These are phyloP conservation scores for Alternaria solani DNA, from an alignment of 2,329 filamentous ascomycete species.

Conservation along the genomic window DNA sequence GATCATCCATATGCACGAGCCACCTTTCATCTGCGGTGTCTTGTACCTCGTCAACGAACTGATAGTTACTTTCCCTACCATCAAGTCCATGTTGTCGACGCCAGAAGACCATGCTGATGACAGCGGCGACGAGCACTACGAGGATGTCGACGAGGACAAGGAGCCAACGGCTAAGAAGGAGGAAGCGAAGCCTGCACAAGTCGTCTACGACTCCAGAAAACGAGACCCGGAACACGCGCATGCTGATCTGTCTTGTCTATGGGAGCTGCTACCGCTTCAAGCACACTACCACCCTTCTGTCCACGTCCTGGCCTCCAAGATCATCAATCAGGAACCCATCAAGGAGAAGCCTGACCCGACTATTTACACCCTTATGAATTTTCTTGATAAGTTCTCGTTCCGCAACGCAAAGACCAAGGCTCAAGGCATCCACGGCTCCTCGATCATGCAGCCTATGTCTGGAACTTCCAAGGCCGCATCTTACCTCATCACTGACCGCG, in stretches of 20 bases:
- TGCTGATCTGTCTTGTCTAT: conserved; percentile 90
- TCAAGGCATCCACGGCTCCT: conserved; percentile 73
- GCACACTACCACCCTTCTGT: conserved; percentile 94
- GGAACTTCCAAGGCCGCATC: conserved; percentile 67
- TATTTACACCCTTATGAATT: conserved; percentile 90
- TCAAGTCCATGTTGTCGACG: conserved; percentile 72
- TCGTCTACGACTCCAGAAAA: conserved; percentile 83
- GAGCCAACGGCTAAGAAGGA: conserved; percentile 32
- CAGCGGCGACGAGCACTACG: conserved; percentile 75
- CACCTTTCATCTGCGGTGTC: conserved; percentile 91
- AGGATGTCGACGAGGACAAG: conserved; percentile 65
- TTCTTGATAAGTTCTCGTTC: conserved; percentile 99
- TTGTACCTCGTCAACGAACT: conserved; percentile 88
- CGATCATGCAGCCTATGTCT: conserved; percentile 94
- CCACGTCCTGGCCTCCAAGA: conserved; percentile 76
- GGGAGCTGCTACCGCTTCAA: conserved; percentile 85
- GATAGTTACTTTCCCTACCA: conserved; percentile 78
- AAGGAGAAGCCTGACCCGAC: conserved; percentile 89
- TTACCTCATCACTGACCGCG: conserved; percentile 68
- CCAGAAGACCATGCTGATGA: conserved; percentile 81
- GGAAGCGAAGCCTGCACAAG: conserved; percentile 22
- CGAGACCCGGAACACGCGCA: conserved; percentile 89
- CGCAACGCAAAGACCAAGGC: conserved; percentile 79
- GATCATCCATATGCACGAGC: conserved; percentile 85
- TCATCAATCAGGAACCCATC: conserved; percentile 74